Percentiles rank a stretch among this genome's conserved stretches.
Evolutionary conservation across 176 grass and related monocot species (phyloP).

Genomic region (Thinopyrum elongatum): DNA sequence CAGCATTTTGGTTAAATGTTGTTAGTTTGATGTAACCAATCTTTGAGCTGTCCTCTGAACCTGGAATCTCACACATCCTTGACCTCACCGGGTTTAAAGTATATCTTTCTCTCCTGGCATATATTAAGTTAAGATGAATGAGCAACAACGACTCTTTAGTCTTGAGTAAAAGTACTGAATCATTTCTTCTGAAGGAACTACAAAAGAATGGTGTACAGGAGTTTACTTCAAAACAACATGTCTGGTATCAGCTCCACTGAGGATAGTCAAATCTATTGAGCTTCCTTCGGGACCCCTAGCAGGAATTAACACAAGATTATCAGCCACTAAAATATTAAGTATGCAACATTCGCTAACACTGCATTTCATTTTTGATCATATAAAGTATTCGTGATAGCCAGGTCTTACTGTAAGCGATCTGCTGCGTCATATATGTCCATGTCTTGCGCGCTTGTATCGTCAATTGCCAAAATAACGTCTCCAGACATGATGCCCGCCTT

Average conservation of each 20-base stretch:
- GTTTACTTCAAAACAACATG: conserved; percentile 68
- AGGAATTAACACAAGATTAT: neutral
- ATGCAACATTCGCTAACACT: conserved; percentile 13
- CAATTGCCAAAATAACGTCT: conserved; percentile 87
- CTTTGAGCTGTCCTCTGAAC: conserved; percentile 61
- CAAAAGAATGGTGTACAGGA: neutral
- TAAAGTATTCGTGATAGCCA: neutral
- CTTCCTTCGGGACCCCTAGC: conserved; percentile 90
- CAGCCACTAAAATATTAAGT: neutral
- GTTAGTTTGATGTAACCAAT: conserved; percentile 98
- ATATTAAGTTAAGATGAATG: neutral
- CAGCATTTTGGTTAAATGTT: conserved; percentile 96
- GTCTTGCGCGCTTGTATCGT: conserved; percentile 60
- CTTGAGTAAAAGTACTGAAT: neutral
- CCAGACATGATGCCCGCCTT: conserved; percentile 83
- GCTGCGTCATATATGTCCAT: conserved; percentile 99
- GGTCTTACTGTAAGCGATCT: conserved; percentile 70
- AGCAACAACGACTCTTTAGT: neutral
- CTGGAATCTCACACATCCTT: conserved; percentile 87
- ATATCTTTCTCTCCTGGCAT: conserved; percentile 76
- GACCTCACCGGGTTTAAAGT: conserved; percentile 80
- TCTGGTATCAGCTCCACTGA: conserved; percentile 61
- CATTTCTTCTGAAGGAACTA: neutral
- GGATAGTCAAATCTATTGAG: conserved; percentile 71
- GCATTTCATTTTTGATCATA: neutral